Base-by-base conservation (phyloP, 352 stramenopile species). In the Phytopythium cucurbitacearum region DNA sequence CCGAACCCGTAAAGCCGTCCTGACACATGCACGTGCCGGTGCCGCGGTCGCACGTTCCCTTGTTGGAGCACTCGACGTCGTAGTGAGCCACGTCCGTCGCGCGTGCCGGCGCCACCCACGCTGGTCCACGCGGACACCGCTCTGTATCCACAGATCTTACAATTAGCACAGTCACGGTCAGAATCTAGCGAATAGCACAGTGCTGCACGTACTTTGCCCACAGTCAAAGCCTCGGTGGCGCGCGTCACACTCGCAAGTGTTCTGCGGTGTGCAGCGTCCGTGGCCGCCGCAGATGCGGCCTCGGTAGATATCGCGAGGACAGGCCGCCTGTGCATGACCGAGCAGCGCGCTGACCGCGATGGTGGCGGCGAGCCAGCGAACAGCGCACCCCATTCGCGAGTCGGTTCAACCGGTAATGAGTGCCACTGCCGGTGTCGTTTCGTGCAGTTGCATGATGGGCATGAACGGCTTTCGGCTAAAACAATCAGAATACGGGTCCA, bases 1-100 rank as follows among this genome's bases (percentile, higher is more conserved):
- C 83, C 0, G 65, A 72, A 5, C 84, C 84, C 0, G 69, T 86
- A 48, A 87, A 94, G 1, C 82, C 82, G 35, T 74, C 51, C 57
- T 89, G 81, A 45, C 84, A 94, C 0, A 58, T 35, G 50, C 84
- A 94, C 13, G 49, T 35, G 11, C 84, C 84, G 3, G 50, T 66
- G 46, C 64, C 46, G 6, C 76, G 65, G 49, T 91, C 64, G 57
- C 84, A 94, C 10, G 66, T 48, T 35, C 84, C 84, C 38, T 84
- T 80, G 65, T 91, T 91, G 0, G 80, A 92, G 56, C 84, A 94
- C 60, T 93, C 78, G 48, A 77, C 65, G 35, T 58, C 46, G 55
- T 84, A 90, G 57, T 90, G 80, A 7, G 80, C 80, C 36, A 80
- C 62, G 13, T 87, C 64, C 16, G 60, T 66, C 7, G 69, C 76